A percentile compares a stretch with the other conserved stretches of the same genome.
Evolutionary conservation across 2,329 filamentous ascomycete genomes (phyloP).

Genomic region (Grosmannia penicillata): DNA sequence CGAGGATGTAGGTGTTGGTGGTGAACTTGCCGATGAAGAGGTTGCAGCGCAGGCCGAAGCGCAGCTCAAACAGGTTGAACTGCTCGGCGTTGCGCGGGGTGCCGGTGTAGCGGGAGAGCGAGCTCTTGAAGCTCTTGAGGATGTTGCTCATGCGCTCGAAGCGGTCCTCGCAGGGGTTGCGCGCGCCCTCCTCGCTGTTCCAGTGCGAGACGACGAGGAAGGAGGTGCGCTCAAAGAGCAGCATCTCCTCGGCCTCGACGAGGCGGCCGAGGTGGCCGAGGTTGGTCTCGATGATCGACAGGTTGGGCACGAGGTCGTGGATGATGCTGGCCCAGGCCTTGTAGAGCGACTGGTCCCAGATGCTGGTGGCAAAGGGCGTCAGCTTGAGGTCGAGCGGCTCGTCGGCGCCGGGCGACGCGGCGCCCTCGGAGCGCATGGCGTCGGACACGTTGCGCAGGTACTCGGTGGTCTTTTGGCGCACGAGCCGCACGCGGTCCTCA

Average conservation of each 20-base stretch:
- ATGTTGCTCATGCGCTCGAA: constrained; percentile 93
- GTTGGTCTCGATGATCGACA: constrained; percentile 75
- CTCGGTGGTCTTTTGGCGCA: constrained; percentile 56
- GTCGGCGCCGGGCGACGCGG: constrained; percentile 12
- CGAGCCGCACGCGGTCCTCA: constrained; percentile 64
- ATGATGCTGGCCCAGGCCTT: constrained; percentile 98
- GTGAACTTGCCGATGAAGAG: constrained; percentile 93
- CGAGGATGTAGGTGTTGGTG: constrained; percentile 92
- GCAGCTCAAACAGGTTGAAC: constrained; percentile 69
- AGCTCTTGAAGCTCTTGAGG: constrained; percentile 96
- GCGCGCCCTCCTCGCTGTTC: constrained; percentile 55
- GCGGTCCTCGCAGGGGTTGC: constrained; percentile 82
- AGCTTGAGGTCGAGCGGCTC: constrained; percentile 45
- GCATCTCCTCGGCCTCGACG: constrained; percentile 83
- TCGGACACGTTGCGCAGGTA: constrained; percentile 27
- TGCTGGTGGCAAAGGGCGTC: constrained; percentile 85
- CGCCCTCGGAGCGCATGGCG: too few relatives aligned
- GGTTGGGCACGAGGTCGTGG: constrained; percentile 91
- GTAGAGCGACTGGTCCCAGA: constrained; percentile 97
- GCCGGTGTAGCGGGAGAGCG: constrained; percentile 58
- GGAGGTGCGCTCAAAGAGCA: constrained; percentile 88
- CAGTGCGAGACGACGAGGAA: constrained; percentile 95
- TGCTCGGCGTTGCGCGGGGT: constrained; percentile 71
- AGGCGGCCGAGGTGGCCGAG: constrained; percentile 68
- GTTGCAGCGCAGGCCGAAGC: constrained; percentile 64